These are phyloP conservation scores for Asterella californica DNA, from an alignment of 225 moss, liverwort and hornwort genomes.

Conservation along the genomic window DNA sequence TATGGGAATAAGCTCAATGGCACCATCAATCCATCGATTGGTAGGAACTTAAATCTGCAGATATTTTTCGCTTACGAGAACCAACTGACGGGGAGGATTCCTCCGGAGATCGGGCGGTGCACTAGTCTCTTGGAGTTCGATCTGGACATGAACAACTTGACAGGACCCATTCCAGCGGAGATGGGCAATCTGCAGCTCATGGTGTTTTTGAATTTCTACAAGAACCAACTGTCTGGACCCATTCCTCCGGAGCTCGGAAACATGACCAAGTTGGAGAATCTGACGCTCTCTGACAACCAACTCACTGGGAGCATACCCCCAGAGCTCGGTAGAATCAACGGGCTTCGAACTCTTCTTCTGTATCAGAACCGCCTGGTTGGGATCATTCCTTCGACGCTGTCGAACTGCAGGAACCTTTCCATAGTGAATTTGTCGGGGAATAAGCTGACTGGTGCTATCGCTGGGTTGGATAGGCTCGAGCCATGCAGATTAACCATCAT, in stretches of 20 bases:
- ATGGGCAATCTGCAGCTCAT: conserved; percentile 10
- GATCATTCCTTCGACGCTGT: conserved; percentile 5
- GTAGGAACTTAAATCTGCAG: neutral
- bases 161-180: conserved; percentile 19
- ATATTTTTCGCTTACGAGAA: neutral
- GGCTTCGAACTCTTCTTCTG: conserved; percentile 1
- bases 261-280: neutral
- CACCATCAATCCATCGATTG: conserved; percentile 14
- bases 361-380: conserved; percentile 13
- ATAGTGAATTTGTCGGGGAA: conserved; percentile 17
- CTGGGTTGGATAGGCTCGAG: neutral
- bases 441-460: neutral
- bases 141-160: conserved; percentile 7
- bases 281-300: neutral
- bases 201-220: conserved; percentile 12
- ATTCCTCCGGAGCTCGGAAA: conserved; percentile 36
- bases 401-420: conserved; percentile 13
- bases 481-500: conserved; percentile 7
- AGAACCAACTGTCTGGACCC: conserved; percentile 13
- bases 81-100: conserved; percentile 9
- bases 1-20: conserved; percentile 14
- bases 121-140: neutral
- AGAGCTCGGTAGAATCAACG: neutral
- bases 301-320: conserved; percentile 16
- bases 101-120: conserved; percentile 15